These are phyloP conservation scores for Penicillium canescens DNA, from an alignment of 495 filamentous ascomycete species.

Conservation along the genomic window DNA sequence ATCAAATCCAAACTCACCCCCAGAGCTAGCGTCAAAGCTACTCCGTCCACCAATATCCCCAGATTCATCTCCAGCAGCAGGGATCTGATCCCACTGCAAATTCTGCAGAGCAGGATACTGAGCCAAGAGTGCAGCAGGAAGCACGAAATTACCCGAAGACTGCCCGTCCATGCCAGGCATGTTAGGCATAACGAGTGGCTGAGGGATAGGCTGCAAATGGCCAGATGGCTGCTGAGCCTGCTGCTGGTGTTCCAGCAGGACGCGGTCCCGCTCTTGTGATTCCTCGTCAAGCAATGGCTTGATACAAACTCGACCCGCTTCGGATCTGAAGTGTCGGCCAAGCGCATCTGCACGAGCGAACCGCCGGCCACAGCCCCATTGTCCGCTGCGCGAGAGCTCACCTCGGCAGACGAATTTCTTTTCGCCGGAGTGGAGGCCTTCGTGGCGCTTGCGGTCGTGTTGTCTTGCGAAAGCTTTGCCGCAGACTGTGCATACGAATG, in stretches of 20 bases:
- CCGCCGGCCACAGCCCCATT: conserved; percentile 90
- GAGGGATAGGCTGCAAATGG: conserved; percentile 43
- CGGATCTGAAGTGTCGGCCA: conserved; percentile 93
- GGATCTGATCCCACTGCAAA: conserved; percentile 72
- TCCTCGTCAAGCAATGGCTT: conserved; percentile 93
- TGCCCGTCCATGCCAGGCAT: conserved; percentile 42
- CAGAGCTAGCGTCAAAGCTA: conserved; percentile 88
- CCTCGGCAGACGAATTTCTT: conserved; percentile 98
- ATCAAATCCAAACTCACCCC: conserved; percentile 53
- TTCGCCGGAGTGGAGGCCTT: conserved; percentile 86
- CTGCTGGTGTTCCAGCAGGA: conserved; percentile 63
- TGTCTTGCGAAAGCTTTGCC: conserved; percentile 96
- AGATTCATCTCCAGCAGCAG: conserved; percentile 56
- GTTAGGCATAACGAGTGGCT: conserved; percentile 43
- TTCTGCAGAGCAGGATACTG: conserved; percentile 90
- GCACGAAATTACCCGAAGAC: conserved; percentile 56
- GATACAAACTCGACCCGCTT: conserved; percentile 94
- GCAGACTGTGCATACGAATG: conserved; percentile 94
- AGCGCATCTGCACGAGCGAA: conserved; percentile 96
- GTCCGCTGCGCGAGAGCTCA: conserved; percentile 74
- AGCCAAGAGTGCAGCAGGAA: conserved; percentile 83
- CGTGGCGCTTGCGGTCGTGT: conserved; percentile 88
- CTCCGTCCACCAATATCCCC: conserved; percentile 76
- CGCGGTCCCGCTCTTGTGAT: conserved; percentile 69
- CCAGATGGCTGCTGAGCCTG: conserved; percentile 32